Evolutionary conservation across 441 rosid species (phyloP), one percentile per base, ranked within the genome.

Genomic region (Populus tomentosa): DNA sequence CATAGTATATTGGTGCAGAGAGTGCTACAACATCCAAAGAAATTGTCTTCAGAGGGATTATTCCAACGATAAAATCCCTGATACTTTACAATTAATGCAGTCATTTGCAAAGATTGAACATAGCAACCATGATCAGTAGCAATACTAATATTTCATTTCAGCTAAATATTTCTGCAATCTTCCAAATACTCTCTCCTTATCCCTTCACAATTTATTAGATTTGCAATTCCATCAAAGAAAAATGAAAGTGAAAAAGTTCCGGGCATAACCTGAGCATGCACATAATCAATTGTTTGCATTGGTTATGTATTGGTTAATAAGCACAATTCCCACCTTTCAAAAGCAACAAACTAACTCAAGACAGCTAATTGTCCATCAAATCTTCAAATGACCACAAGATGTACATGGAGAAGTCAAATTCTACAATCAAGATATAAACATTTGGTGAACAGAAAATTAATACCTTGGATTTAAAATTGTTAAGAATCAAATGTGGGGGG

Each of bases 401-500:
- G 33, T 23, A 33, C 32, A 71, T 28, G 10, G 63, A 13, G 30
- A 61, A 66, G 10, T 36, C 4, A 36, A 24, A 46, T 21, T 56
- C n/a, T 2, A 68, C 3, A 40, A 33, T 21, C 65, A 36, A 71
- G 38, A 78, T 13, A 68, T 24, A 50, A 24, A 56, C 59, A 50
- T 30, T 30, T 10, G 4, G 30, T 13, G 36, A 5, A 21, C 2
- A 10, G 18, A 40, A 70, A 66, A 32, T 20, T 40, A 63, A 68
- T 82, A 93, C 98, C 92, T 89, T 85, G 42, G 91, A 89, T 53
- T 86, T 86, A 80, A 95, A 93, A 80, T 90, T 92, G 86, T 90
- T 79, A 64, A 96, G 86, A 79, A 95, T 90, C 85, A 96, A 85
- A 83, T 94, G 98, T 40, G 97, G 99, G 77, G 87, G 91, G 42